phyloP scores from a whole-genome alignment of 78 protist species.

The Isochrysis galbana region DNA sequence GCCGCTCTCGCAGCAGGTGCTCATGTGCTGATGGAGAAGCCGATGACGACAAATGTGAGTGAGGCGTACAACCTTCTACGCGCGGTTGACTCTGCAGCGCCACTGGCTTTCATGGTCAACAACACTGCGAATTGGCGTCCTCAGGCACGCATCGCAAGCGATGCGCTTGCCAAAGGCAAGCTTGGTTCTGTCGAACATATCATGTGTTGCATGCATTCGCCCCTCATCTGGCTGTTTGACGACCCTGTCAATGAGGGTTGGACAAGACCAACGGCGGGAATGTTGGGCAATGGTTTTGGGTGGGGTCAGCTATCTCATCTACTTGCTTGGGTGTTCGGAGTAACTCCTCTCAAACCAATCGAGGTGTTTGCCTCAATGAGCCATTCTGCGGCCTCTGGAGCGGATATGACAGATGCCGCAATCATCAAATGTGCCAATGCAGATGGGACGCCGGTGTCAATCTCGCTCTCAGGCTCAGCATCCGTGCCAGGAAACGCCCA shows the following conservation, averaged over 20 bases:
- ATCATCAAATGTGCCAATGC: not conserved
- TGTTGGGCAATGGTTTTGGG: slow-evolving; percentile 22
- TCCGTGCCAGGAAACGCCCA: not conserved
- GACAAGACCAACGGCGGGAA: not conserved
- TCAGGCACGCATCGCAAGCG: not conserved
- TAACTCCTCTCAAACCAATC: not conserved
- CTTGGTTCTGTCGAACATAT: not conserved
- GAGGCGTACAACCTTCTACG: not conserved
- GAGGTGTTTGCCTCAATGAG: not conserved
- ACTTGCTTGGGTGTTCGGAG: slow-evolving; percentile 7
- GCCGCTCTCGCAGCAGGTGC: not conserved
- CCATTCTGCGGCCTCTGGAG: not conserved
- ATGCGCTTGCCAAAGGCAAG: not conserved
- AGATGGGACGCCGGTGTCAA: no score
- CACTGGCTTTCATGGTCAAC: not conserved
- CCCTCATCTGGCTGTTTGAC: slow-evolving; percentile 31
- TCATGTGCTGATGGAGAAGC: slow-evolving; percentile 31
- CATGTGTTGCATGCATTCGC: not conserved
- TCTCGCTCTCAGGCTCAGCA: not conserved
- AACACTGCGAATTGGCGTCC: slow-evolving; percentile 15
- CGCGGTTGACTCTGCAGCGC: not conserved
- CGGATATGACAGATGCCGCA: slow-evolving; percentile 14
- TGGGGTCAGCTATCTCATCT: slow-evolving; percentile 29
- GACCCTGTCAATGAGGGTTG: slow-evolving; percentile 10
- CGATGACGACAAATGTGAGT: slow-evolving; percentile 11